Percentiles rank a stretch among this genome's conserved stretches.
phyloP scores from a whole-genome alignment of 2,329 filamentous ascomycete species.

The Neopestalotiopsis sp. region DNA sequence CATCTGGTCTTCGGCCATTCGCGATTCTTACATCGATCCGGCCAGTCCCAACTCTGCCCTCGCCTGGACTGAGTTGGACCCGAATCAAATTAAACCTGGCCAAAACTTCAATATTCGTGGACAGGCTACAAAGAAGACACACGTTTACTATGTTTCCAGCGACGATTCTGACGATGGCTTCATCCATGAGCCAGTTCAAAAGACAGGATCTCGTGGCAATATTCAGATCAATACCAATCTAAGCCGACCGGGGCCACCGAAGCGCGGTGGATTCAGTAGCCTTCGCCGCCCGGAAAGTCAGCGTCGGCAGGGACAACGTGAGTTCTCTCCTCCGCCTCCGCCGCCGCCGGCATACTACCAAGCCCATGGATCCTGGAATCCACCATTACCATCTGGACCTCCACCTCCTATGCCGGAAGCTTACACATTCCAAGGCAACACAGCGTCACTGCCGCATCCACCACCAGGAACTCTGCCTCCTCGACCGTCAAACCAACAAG shows the following conservation, averaged over 20 bases:
- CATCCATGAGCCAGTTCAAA: constrained; percentile 31
- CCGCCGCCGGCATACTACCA: constrained; percentile 4
- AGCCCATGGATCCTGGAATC: constrained; percentile 6
- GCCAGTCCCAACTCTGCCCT: constrained; percentile 46
- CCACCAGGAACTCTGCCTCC: constrained; percentile 8
- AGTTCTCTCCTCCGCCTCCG: constrained; percentile 16
- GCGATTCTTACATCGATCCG: constrained; percentile 54
- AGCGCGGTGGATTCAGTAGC: constrained; percentile 4
- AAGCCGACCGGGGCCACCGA: not conserved
- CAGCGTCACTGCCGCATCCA: not conserved
- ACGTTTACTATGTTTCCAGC: constrained; percentile 37
- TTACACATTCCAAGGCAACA: constrained; percentile 11
- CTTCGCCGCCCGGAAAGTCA: constrained; percentile 10
- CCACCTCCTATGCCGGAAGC: constrained; percentile 13
- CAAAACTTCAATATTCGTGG: constrained; percentile 32
- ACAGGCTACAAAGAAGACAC: constrained; percentile 30
- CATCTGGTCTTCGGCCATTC: constrained; percentile 59
- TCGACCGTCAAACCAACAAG: not conserved
- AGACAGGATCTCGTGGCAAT: constrained; percentile 24
- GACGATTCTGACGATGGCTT: constrained; percentile 39
- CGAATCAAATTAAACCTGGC: not conserved
- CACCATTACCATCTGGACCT: constrained; percentile 14
- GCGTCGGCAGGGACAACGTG: constrained; percentile 11
- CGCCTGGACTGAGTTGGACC: constrained; percentile 28
- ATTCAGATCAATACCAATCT: constrained; percentile 29